phyloP scores from a whole-genome alignment of 495 filamentous ascomycete species.

The Penicillium paxilli region DNA sequence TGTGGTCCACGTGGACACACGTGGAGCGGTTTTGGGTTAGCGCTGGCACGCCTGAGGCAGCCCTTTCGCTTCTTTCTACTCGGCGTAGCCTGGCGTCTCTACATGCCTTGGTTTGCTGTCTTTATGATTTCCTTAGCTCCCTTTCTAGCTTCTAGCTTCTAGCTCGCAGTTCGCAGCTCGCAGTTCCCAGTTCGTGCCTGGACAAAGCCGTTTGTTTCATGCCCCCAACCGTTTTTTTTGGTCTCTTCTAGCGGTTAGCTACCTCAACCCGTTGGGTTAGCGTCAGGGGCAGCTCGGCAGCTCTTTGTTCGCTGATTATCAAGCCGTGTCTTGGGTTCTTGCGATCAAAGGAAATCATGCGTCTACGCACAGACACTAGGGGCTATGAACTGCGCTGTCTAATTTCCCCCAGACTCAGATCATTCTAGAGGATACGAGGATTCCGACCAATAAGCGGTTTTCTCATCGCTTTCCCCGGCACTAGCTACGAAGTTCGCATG shows the following conservation, averaged over 20 bases:
- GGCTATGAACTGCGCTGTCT: neutral
- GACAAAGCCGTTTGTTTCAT: constrained; percentile 5
- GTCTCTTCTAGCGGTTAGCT: neutral
- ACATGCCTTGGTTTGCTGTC: neutral
- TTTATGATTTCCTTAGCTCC: too few relatives aligned
- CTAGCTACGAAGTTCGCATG: neutral
- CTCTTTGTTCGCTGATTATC: neutral
- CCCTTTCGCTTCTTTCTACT: constrained; percentile 17
- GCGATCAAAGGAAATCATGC: neutral
- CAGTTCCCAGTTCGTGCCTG: neutral
- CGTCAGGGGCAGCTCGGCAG: neutral
- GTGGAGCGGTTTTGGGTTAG: constrained; percentile 27
- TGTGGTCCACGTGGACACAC: constrained; percentile 44
- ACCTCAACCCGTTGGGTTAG: neutral
- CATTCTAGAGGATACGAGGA: neutral
- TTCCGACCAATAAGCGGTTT: neutral
- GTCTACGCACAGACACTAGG: constrained; percentile 2
- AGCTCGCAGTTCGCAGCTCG: neutral
- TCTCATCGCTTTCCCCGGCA: neutral
- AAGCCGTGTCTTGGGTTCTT: neutral
- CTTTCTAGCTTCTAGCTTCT: neutral
- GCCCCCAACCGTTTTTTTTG: neutral
- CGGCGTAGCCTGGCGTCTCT: neutral
- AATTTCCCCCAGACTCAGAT: constrained; percentile 1
- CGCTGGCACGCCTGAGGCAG: constrained; percentile 14